These are phyloP conservation scores for Ephemerocybe angulata DNA, from an alignment of 768 basidiomycete species.

Conservation along the genomic window DNA sequence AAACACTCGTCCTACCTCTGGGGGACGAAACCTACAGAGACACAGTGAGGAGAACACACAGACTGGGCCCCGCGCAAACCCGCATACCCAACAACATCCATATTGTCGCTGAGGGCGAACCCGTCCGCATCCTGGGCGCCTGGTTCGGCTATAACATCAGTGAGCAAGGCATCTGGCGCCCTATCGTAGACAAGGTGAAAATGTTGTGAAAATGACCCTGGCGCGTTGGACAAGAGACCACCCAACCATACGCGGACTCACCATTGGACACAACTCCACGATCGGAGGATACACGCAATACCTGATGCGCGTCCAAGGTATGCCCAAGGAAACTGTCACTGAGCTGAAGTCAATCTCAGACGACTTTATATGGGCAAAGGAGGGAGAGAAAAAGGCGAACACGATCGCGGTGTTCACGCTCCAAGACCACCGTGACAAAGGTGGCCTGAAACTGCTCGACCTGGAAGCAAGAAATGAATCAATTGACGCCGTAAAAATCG, in stretches of 20 bases:
- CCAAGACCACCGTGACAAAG: no score
- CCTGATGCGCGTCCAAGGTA: neutral
- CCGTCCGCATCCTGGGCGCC: constrained; percentile 30
- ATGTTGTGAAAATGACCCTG: constrained; percentile 19
- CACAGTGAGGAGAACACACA: constrained; percentile 5
- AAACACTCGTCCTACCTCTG: constrained; percentile 39
- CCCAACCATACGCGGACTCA: constrained; percentile 11
- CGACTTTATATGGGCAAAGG: no score
- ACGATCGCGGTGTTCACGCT: no score
- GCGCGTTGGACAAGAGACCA: constrained; percentile 21
- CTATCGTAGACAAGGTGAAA: constrained; percentile 23
- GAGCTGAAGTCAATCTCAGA: no score
- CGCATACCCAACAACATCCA: constrained; percentile 18
- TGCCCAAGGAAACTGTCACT: neutral
- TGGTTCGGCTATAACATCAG: constrained; percentile 28
- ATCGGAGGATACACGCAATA: neutral
- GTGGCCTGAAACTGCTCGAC: no score
- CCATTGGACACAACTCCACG: constrained; percentile 2
- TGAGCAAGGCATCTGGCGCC: constrained; percentile 19
- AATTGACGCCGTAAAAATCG: no score
- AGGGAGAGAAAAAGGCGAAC: no score
- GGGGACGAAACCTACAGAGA: constrained; percentile 32
- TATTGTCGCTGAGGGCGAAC: constrained; percentile 28
- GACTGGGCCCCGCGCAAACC: neutral
- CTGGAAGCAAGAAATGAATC: no score